A percentile compares a stretch with the other conserved stretches of the same genome.
Conservation (phyloP, 768 basidiomycete genomes). For the Melanogaster broomeanus region DNA sequence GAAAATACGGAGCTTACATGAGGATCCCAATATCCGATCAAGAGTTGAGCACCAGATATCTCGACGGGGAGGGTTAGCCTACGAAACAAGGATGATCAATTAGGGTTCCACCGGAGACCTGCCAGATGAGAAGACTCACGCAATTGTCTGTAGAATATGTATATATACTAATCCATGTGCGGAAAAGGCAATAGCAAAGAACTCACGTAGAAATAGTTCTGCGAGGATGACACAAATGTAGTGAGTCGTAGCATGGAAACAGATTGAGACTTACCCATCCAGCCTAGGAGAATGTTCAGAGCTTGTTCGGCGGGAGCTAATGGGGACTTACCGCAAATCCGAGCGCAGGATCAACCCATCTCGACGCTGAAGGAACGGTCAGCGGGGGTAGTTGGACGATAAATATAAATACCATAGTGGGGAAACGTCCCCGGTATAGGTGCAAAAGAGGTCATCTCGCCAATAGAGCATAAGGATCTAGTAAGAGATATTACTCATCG, state of each 20-base stretch:
- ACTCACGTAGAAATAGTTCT: constrained; percentile 58
- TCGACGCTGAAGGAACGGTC: constrained; percentile 36
- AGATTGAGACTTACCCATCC: constrained; percentile 32
- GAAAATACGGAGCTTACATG: constrained; percentile 39
- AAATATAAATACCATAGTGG: constrained; percentile 53
- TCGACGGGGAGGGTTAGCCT: constrained; percentile 72
- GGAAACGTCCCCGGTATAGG: constrained; percentile 81
- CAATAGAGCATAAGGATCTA: constrained; percentile 64
- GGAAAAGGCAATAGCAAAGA: constrained; percentile 15
- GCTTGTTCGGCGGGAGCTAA: background rate
- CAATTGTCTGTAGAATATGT: constrained; percentile 1
- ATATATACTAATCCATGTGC: constrained; percentile 13
- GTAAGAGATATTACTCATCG: background rate
- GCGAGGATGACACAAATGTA: background rate
- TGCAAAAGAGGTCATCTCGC: constrained; percentile 78
- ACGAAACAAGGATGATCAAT: background rate
- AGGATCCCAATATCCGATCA: constrained; percentile 73
- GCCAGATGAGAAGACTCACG: constrained; percentile 1
- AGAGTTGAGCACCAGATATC: constrained; percentile 67
- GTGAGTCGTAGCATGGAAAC: background rate
- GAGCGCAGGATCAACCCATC: constrained; percentile 61
- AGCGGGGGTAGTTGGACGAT: no score
- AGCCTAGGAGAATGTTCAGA: constrained; percentile 10
- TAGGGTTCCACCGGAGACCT: background rate
- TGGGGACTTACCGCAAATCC: constrained; percentile 55